Evolutionary conservation across 768 basidiomycete genomes (phyloP).

Genomic region (Pulveroboletus sp.): DNA sequence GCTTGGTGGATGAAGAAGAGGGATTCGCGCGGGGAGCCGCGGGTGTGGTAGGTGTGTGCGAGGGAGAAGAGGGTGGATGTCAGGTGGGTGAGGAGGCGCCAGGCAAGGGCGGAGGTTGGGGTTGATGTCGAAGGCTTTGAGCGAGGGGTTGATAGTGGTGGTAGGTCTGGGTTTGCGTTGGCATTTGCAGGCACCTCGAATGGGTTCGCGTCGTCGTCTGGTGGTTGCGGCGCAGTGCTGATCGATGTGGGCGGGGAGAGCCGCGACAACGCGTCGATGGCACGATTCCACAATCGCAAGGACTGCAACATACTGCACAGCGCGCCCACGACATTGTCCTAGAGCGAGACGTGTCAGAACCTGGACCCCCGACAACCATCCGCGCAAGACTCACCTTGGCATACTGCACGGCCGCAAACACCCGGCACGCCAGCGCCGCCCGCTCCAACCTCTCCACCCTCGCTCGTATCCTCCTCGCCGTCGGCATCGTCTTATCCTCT

Average conservation of each 20-base stretch:
- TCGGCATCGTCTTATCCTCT: slow-evolving; percentile 48
- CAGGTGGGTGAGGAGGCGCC: slow-evolving; percentile 74
- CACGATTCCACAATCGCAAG: slow-evolving; percentile 78
- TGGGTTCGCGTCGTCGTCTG: slow-evolving; percentile 47
- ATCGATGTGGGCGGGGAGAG: slow-evolving; percentile 44
- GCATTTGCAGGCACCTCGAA: slow-evolving; percentile 44
- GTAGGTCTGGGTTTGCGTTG: slow-evolving; percentile 14
- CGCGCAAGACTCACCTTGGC: slow-evolving; percentile 45
- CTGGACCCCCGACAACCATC: too few relatives aligned
- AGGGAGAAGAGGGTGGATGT: slow-evolving; percentile 65
- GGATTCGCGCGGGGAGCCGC: slow-evolving; percentile 83
- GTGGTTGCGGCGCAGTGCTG: slow-evolving; percentile 20
- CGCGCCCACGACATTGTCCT: slow-evolving; percentile 63
- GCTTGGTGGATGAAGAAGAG: slow-evolving; percentile 83
- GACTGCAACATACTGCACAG: slow-evolving; percentile 64
- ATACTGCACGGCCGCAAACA: slow-evolving; percentile 67
- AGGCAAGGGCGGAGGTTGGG: slow-evolving; percentile 56
- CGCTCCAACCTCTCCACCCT: slow-evolving; percentile 62
- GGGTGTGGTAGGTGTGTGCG: slow-evolving; percentile 57
- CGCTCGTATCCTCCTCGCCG: slow-evolving; percentile 53
- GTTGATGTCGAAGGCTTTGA: slow-evolving; percentile 9
- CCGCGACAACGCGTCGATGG: slow-evolving; percentile 64
- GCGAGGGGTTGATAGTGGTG: slow-evolving; percentile 19
- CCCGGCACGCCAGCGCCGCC: slow-evolving; percentile 68
- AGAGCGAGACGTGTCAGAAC: background rate